These are phyloP conservation scores for Neckera pumila DNA, from an alignment of 225 moss, liverwort and hornwort genomes.

Conservation along the genomic window DNA sequence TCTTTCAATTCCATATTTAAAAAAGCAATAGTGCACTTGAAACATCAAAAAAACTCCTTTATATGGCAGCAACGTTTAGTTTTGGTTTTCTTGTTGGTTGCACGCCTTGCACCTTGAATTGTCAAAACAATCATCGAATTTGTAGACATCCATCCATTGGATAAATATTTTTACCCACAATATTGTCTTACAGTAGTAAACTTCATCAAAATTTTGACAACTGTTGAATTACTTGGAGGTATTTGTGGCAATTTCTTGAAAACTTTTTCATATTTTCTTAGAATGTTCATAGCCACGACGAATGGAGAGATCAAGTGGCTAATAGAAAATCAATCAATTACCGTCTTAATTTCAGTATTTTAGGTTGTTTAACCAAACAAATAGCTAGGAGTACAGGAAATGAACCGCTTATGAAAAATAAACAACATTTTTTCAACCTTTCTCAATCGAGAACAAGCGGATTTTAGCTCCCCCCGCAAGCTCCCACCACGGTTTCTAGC, in stretches of 20 bases:
- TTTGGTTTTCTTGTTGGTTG: neutral
- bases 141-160: neutral
- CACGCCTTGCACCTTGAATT: rapidly evolving
- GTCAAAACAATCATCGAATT: neutral
- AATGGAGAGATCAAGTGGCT: too few species aligned
- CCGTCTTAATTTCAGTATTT: too few species aligned
- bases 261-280: too few species aligned
- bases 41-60: neutral
- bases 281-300: neutral
- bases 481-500: too few species aligned
- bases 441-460: too few species aligned
- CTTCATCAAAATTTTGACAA: neutral
- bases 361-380: too few species aligned
- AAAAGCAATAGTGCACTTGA: neutral
- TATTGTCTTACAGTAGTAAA: neutral
- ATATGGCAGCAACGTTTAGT: neutral
- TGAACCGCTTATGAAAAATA: too few species aligned
- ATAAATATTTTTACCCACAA: neutral
- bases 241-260: neutral
- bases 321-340: too few species aligned
- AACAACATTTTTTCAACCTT: too few species aligned
- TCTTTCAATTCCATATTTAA: neutral
- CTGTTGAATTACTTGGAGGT: too few species aligned
- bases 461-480: too few species aligned
- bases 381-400: too few species aligned